Conservation (phyloP, 768 basidiomycete species). For the Termitomyces sp. region DNA sequence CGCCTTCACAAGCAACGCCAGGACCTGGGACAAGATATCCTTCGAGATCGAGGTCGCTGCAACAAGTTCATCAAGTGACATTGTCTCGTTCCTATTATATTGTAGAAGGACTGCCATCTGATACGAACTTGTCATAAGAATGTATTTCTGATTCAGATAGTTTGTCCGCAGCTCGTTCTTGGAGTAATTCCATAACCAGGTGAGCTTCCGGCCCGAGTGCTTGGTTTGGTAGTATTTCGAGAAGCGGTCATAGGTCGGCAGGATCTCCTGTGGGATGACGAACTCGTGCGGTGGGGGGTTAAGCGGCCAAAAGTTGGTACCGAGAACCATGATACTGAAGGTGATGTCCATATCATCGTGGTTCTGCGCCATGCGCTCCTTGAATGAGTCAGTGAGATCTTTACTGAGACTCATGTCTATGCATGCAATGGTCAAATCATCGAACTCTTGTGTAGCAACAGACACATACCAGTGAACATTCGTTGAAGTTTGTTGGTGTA, state of each 20-base stretch:
- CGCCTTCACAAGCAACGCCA: slow-evolving; percentile 78
- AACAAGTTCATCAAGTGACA: slow-evolving; percentile 78
- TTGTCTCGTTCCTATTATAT: slow-evolving; percentile 89
- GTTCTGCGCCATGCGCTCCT: slow-evolving; percentile 88
- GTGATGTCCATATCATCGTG: slow-evolving; percentile 89
- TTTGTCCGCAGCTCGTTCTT: slow-evolving; percentile 97
- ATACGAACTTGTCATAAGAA: slow-evolving; percentile 93
- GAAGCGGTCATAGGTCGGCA: slow-evolving; percentile 89
- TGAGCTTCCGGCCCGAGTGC: slow-evolving; percentile 92
- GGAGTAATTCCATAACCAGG: slow-evolving; percentile 98
- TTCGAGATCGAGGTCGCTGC: slow-evolving; percentile 79
- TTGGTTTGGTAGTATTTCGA: slow-evolving; percentile 92
- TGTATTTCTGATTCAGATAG: slow-evolving; percentile 94
- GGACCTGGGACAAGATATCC: slow-evolving; percentile 73
- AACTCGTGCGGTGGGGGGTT: slow-evolving; percentile 84
- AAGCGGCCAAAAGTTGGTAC: slow-evolving; percentile 96
- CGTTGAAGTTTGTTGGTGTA: slow-evolving; percentile 97
- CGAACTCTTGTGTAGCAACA: not conserved
- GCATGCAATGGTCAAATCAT: not conserved
- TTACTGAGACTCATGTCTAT: slow-evolving; percentile 94
- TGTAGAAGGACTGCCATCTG: slow-evolving; percentile 96
- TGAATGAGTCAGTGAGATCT: slow-evolving; percentile 95
- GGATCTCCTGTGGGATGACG: slow-evolving; percentile 84
- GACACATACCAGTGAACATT: slow-evolving; percentile 90
- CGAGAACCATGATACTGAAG: slow-evolving; percentile 92